Evolutionary conservation across 202 grass and related monocot species (phyloP).

Genomic region (Setaria viridis): DNA sequence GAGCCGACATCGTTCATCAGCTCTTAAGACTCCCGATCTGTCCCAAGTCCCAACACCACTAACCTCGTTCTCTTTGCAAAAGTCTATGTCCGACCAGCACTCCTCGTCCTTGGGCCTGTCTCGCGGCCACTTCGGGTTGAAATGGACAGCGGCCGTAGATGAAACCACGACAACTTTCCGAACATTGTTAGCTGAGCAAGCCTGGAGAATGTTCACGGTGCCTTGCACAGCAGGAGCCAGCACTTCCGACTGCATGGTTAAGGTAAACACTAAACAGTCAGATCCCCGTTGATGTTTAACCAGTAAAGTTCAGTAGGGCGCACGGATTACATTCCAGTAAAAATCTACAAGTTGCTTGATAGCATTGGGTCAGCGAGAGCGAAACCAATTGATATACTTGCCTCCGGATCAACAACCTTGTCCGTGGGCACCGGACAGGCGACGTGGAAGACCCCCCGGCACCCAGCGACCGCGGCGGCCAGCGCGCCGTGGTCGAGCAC

Average conservation of each 20-base stretch:
- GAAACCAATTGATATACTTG: background rate
- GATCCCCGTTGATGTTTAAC: background rate
- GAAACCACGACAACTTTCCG: conserved; percentile 50
- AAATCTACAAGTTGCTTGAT: too few relatives aligned
- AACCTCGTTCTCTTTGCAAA: conserved; percentile 33
- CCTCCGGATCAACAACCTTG: conserved; percentile 43
- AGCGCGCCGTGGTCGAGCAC: conserved; percentile 42
- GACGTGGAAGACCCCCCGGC: conserved; percentile 54
- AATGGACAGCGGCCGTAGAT: conserved; percentile 40
- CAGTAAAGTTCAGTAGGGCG: background rate
- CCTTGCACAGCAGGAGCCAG: conserved; percentile 48
- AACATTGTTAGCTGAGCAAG: conserved; percentile 32
- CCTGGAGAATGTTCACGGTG: conserved; percentile 46
- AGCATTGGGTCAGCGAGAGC: background rate
- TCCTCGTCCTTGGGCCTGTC: conserved; percentile 48
- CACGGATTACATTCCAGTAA: too few relatives aligned
- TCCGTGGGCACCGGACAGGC: conserved; percentile 38
- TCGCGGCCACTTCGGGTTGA: conserved; percentile 42
- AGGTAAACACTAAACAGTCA: background rate
- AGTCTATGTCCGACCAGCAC: conserved; percentile 52
- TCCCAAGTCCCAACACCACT: too few relatives aligned
- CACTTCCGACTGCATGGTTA: conserved; percentile 45
- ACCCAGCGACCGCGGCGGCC: conserved; percentile 26
- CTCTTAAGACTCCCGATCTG: too few relatives aligned
- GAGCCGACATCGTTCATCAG: too few relatives aligned